A percentile compares a stretch with the other conserved stretches of the same genome.
Evolutionary conservation across 352 stramenopile species (phyloP).

Genomic region (Globisporangium nunn): DNA sequence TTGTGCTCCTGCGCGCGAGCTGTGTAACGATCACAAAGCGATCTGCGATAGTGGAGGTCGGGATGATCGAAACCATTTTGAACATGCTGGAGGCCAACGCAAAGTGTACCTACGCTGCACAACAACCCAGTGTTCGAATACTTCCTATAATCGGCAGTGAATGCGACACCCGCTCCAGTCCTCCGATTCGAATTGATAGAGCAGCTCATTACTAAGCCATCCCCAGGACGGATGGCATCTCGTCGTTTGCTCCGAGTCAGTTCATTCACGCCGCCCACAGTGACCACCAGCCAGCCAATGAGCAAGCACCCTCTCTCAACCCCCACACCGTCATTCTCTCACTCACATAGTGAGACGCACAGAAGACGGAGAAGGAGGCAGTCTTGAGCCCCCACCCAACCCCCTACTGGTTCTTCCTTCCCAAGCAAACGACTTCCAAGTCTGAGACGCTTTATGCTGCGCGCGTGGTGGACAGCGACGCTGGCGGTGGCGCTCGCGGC

Average conservation of each 20-base stretch:
- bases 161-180: no score
- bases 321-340: neutral
- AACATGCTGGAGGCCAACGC: neutral
- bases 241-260: neutral
- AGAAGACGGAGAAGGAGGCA: neutral
- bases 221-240: neutral
- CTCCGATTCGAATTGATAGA: neutral
- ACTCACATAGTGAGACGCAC: neutral
- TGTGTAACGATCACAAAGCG: no score
- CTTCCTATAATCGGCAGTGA: neutral
- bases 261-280: neutral
- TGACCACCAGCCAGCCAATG: neutral
- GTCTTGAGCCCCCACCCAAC: neutral
- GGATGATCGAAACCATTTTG: neutral
- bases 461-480: neutral
- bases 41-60: neutral
- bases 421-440: no score
- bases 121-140: neutral
- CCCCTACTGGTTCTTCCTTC: no score
- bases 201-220: neutral
- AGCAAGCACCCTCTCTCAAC: neutral
- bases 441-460: neutral
- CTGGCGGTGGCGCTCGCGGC: neutral
- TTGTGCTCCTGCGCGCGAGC: no score
- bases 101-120: neutral